Evolutionary conservation across 768 basidiomycete genomes (phyloP).

Genomic region (Mycena belliarum): DNA sequence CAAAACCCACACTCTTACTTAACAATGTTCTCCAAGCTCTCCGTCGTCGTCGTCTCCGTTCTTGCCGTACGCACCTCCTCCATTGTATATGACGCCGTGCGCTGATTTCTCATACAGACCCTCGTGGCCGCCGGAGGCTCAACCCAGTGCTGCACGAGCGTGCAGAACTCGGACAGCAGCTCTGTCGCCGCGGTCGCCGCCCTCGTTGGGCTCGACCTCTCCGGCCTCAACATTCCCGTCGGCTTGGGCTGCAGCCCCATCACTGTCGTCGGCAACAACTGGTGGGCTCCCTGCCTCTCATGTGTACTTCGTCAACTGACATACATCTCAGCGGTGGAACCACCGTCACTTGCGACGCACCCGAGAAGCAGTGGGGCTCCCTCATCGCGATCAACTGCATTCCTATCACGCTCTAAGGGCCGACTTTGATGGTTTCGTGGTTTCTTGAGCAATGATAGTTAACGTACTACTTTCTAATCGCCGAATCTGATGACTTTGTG

Average conservation of each 20-base stretch:
- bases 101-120: background rate
- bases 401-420: background rate
- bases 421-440: too few relatives aligned
- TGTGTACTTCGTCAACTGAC: background rate
- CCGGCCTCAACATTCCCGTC: slow-evolving; percentile 10
- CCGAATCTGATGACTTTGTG: too few relatives aligned
- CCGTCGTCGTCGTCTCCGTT: too few relatives aligned
- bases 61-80: too few relatives aligned
- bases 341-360: slow-evolving; percentile 7
- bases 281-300: background rate
- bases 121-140: slow-evolving; percentile 7
- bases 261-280: background rate
- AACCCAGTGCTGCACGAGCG: slow-evolving; percentile 11
- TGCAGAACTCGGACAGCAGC: background rate
- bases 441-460: too few relatives aligned
- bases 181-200: slow-evolving; percentile 8
- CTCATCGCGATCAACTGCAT: background rate
- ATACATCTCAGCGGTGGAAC: background rate
- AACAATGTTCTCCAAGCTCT: too few relatives aligned
- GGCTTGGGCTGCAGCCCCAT: slow-evolving; percentile 16
- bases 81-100: too few relatives aligned
- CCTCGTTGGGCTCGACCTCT: slow-evolving; percentile 9
- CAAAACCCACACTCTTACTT: too few relatives aligned
- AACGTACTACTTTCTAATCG: too few relatives aligned
- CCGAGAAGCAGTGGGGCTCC: slow-evolving; percentile 1